These are phyloP conservation scores for Prunus salicina DNA, from an alignment of 306 rosid genomes.

Conservation along the genomic window DNA sequence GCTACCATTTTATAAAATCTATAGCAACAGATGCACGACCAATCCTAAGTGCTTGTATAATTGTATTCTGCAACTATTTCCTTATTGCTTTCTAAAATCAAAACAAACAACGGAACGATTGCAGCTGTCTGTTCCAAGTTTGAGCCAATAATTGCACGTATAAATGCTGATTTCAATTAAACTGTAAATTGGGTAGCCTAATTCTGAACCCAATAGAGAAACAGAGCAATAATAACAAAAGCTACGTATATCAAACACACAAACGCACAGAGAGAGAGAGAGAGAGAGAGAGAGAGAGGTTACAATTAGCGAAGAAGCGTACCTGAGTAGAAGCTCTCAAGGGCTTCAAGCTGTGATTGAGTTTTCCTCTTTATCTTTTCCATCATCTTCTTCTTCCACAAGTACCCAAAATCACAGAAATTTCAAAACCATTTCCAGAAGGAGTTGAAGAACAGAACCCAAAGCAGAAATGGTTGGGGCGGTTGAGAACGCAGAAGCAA, in stretches of 20 bases:
- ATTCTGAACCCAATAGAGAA: neutral
- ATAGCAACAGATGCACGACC: neutral
- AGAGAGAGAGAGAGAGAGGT: neutral
- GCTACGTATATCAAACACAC: neutral
- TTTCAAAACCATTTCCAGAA: neutral
- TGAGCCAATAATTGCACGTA: neutral
- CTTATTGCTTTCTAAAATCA: neutral
- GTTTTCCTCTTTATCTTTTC: conserved; percentile 36
- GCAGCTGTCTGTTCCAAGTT: neutral
- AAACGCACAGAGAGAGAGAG: neutral
- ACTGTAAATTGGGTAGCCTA: neutral
- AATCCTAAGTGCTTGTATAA: neutral
- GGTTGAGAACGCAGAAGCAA: neutral
- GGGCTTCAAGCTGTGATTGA: conserved; percentile 34
- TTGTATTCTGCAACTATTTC: neutral
- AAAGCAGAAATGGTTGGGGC: neutral
- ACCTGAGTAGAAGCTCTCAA: conserved; percentile 43
- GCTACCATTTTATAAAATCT: neutral
- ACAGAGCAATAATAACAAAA: neutral
- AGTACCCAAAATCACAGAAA: neutral
- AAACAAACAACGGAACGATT: neutral
- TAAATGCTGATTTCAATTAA: conserved; percentile 1
- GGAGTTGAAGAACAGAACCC: neutral
- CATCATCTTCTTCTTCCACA: conserved; percentile 8
- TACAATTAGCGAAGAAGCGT: neutral